Evolutionary conservation across 192 early-diverging fungal species (phyloP), one percentile per base, ranked within the genome.

Genomic region (Dispira simplex): DNA sequence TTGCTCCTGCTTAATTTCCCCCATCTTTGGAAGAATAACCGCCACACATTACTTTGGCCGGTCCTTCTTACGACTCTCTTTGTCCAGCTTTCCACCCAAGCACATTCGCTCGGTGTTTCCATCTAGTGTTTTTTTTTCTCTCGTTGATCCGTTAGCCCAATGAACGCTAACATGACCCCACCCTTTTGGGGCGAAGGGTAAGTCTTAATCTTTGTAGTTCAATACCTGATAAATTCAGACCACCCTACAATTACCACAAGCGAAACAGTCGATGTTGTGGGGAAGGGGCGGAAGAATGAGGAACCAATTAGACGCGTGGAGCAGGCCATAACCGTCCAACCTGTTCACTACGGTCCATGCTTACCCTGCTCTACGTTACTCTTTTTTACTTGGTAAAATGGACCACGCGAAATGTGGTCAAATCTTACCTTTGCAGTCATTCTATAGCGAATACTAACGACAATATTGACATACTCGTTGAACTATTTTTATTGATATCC

Each of bases 181-280:
- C 54, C 54, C 13, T 56, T 27, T 28, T 56, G 54, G 54, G 54
- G 54, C 16, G 25, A 56, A 56, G 54, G 54, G 54, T 56, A 56
- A 21, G 32, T 39, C 32, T 39, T 39, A 4, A 39, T 39, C 1
- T 39, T 39, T 39, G 52, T 56, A 56, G 3, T 25, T 10, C 3
- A 28, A 1, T 4, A 21, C 25, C 54, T 25, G 25, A 9, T 23
- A 10, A 21, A 28, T 12, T 21, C 21, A 21, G 54, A 8, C 9
- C 9, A 9, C 21, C 9, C 4, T 51, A 39, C 32, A 39, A 39
- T 39, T 39, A 6, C 32, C 32, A 6, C 48, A 20, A 23, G 4
- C 1, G 21, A 16, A 56, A 9, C 54, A 23, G 3, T 28, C 23
- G 4, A 25, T 56, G 54, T 28, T 28, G 3, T 14, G 11, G 25